Percentiles rank a stretch among this genome's conserved stretches.
Conservation (phyloP, 257 asterid species). For the Salvia rosmarinus region DNA sequence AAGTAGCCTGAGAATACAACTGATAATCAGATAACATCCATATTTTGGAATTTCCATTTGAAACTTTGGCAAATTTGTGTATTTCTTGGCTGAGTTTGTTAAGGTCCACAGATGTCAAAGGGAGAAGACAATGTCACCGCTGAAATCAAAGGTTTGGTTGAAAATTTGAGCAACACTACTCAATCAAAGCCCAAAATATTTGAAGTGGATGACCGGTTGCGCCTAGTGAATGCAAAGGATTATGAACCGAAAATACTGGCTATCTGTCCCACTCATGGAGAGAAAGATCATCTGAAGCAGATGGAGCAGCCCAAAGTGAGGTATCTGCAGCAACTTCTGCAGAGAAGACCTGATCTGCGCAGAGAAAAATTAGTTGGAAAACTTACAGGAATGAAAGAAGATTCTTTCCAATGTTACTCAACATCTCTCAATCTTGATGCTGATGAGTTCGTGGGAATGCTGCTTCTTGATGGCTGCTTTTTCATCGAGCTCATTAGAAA, state of each 20-base stretch:
- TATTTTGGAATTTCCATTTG: neutral
- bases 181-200: neutral
- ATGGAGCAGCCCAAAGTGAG: slow-evolving; percentile 45
- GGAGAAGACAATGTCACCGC: neutral
- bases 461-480: slow-evolving; percentile 51
- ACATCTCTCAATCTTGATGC: neutral
- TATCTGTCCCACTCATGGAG: slow-evolving; percentile 48
- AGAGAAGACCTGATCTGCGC: neutral
- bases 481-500: slow-evolving; percentile 31
- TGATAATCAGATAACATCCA: too few relatives aligned
- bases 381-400: neutral
- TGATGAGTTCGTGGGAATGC: slow-evolving; percentile 37
- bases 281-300: slow-evolving; percentile 12
- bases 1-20: too few relatives aligned
- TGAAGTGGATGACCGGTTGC: slow-evolving; percentile 35
- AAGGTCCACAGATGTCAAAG: neutral
- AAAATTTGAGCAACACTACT: neutral
- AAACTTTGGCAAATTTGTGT: too few relatives aligned
- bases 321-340: slow-evolving; percentile 29
- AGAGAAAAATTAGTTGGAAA: slow-evolving; percentile 18
- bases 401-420: slow-evolving; percentile 38
- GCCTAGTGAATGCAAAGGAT: slow-evolving; percentile 35
- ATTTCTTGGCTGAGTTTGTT: neutral
- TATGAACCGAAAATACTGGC: slow-evolving; percentile 42
- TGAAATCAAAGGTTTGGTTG: neutral